phyloP scores from a whole-genome alignment of 306 rosid species.

The Quillaja saponaria region DNA sequence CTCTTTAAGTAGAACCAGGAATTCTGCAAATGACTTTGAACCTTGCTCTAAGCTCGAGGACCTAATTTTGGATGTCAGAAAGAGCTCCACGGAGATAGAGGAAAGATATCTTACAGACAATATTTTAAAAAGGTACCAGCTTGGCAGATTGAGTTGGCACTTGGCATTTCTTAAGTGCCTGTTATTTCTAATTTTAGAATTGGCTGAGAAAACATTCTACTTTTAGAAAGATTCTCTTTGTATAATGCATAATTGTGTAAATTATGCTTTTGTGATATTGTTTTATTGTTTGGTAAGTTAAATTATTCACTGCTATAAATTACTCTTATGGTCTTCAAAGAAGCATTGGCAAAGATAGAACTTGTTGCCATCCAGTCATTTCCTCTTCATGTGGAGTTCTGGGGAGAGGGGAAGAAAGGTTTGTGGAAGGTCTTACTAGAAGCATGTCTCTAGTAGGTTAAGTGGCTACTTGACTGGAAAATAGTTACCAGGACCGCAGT shows the following conservation, averaged over 20 bases:
- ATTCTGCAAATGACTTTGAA: conserved; percentile 73
- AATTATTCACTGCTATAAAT: neutral
- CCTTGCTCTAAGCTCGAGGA: conserved; percentile 94
- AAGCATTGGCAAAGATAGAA: conserved; percentile 14
- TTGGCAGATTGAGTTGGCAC: conserved; percentile 19
- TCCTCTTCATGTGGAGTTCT: conserved; percentile 9
- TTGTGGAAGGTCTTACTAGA: too few relatives aligned
- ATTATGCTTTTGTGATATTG: conserved; percentile 4
- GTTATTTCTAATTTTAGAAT: conserved; percentile 1
- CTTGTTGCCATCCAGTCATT: neutral
- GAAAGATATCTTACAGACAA: conserved; percentile 42
- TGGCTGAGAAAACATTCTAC: conserved; percentile 7
- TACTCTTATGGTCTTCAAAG: conserved; percentile 5
- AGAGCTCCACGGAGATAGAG: conserved; percentile 53
- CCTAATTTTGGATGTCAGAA: conserved; percentile 83
- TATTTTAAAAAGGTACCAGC: conserved; percentile 55
- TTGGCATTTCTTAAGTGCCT: conserved; percentile 24
- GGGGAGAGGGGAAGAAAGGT: neutral
- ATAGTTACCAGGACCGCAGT: too few relatives aligned
- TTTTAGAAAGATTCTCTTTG: conserved; percentile 8
- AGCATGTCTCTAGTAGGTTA: too few relatives aligned
- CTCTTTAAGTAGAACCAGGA: conserved; percentile 50
- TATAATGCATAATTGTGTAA: neutral
- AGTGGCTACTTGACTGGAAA: too few relatives aligned
- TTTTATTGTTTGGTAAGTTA: conserved; percentile 8